Evolutionary conservation across 2,329 filamentous ascomycete genomes (phyloP).

Genomic region (Didymella arachidicola): DNA sequence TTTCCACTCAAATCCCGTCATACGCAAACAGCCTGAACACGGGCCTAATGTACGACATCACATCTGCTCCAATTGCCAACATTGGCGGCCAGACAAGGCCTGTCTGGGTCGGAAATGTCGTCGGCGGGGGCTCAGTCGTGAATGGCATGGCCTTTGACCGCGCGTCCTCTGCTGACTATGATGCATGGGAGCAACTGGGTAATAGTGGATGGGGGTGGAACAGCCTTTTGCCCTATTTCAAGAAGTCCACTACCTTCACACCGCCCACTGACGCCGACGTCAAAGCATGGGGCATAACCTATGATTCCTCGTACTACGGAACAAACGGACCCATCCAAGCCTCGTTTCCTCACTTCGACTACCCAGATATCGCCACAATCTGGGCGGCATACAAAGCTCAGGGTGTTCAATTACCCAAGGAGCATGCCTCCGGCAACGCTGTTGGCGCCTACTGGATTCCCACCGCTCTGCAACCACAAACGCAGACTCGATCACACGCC

Average conservation of each 20-base stretch:
- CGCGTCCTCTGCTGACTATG: constrained; percentile 50
- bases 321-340: constrained; percentile 35
- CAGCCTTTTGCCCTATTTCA: constrained; percentile 41
- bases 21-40: constrained; percentile 36
- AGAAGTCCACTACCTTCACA: constrained; percentile 40
- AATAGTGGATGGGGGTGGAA: constrained; percentile 58
- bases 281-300: constrained; percentile 35
- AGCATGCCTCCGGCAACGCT: constrained; percentile 39
- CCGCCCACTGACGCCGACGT: constrained; percentile 23
- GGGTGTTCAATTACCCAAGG: constrained; percentile 31
- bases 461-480: constrained; percentile 32
- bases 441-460: constrained; percentile 44
- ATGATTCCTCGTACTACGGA: constrained; percentile 36
- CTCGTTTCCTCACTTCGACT: constrained; percentile 40
- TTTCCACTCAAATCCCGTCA: constrained; percentile 33
- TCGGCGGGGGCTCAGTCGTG: constrained; percentile 50
- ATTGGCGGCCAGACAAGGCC: constrained; percentile 25
- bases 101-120: constrained; percentile 35
- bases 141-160: constrained; percentile 53
- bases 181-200: constrained; percentile 66
- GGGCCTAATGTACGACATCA: constrained; percentile 36
- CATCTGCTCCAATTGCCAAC: constrained; percentile 31
- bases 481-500: constrained; percentile 47
- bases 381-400: constrained; percentile 32
- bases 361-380: constrained; percentile 29